A percentile compares a stretch with the other conserved stretches of the same genome.
Evolutionary conservation across 495 filamentous ascomycete genomes (phyloP).

Genomic region (Xylaria grammica): DNA sequence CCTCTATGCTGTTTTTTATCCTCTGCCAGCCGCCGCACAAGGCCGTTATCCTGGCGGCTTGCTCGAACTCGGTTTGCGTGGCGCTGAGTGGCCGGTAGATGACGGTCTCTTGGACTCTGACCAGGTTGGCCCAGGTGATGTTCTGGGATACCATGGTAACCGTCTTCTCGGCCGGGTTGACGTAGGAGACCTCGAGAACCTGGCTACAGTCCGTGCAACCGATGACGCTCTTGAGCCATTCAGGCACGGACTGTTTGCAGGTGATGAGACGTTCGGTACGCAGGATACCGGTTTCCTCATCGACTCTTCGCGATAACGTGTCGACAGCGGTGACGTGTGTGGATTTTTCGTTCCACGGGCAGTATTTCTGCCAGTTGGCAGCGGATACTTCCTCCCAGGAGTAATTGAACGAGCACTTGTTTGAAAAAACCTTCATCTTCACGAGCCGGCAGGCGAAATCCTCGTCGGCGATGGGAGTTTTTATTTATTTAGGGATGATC

Average conservation of each 20-base stretch:
- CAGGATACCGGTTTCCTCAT: constrained; percentile 82
- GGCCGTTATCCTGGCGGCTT: constrained; percentile 90
- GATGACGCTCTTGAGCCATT: constrained; percentile 81
- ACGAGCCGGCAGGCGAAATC: background rate
- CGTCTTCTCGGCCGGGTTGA: constrained; percentile 77
- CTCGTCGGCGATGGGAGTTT: background rate
- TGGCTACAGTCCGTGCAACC: constrained; percentile 74
- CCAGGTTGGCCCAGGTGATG: constrained; percentile 84
- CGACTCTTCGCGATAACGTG: constrained; percentile 81
- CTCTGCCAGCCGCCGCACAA: constrained; percentile 96
- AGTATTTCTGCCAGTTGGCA: constrained; percentile 99
- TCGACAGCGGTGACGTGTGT: constrained; percentile 95
- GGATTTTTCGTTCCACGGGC: constrained; percentile 95
- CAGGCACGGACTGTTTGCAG: constrained; percentile 85
- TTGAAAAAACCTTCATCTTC: constrained; percentile 93
- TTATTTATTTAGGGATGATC: no score
- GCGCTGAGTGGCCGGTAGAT: constrained; percentile 72
- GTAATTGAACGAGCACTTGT: constrained; percentile 88
- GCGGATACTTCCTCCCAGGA: constrained; percentile 98
- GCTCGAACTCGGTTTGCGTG: constrained; percentile 76
- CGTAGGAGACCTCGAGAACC: constrained; percentile 94
- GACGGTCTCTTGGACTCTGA: constrained; percentile 89
- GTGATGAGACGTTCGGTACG: constrained; percentile 97
- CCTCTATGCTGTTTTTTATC: constrained; percentile 91
- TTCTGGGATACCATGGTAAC: constrained; percentile 95